Base-by-base conservation (phyloP, 202 grass and related monocot genomes). In the Elaeis oleifera region DNA sequence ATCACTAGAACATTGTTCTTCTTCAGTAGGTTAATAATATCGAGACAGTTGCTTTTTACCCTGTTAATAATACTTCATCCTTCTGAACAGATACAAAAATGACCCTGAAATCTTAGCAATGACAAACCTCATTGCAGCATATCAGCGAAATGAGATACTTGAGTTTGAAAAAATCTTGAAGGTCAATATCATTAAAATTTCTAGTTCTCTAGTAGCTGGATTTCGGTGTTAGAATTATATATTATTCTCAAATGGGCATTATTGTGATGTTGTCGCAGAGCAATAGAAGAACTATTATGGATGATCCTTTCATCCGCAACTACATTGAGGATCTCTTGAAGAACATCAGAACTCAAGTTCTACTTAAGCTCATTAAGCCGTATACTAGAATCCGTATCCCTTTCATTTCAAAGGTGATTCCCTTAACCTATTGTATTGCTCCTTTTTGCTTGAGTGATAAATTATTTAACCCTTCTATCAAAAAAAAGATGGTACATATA, bases 111-210 rank as follows among this genome's bases (percentile, higher is more conserved):
- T 97, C 51, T 84, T 97, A 18, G 92, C 92, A 62, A 97, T 97
- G 92, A 97, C 92, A 74, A 97, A 97, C 57, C 73, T 97, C 70
- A 97, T 97, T 76, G 82, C 92, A 64, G 88, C 94, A 55, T 97
- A 86, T 66, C 94, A 97, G 80, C 88, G 90, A 70, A 97, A 92
- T 64, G 94, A 97, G 54, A 97, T 97, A 18, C 82, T 92, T 69
- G 94, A 97, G 53, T 97, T 97, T 80, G 94, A 97, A 78, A 97
- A 92, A 62, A 97, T 97, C 61, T 71, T 97, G 68, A 97, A 97
- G 82, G 94, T 97, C 15, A 59, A n/a, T 36, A 28, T n/a, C 63
- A 49, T 76, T 19, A 6, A 69, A 55, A 44, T 44, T 56, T 53
- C 19, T 67, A 5, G 71, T 54, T 74, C 29, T 55, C 39, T 64